phyloP scores from a whole-genome alignment of 2,329 filamentous ascomycete genomes.

The Aspergillus sp. region DNA sequence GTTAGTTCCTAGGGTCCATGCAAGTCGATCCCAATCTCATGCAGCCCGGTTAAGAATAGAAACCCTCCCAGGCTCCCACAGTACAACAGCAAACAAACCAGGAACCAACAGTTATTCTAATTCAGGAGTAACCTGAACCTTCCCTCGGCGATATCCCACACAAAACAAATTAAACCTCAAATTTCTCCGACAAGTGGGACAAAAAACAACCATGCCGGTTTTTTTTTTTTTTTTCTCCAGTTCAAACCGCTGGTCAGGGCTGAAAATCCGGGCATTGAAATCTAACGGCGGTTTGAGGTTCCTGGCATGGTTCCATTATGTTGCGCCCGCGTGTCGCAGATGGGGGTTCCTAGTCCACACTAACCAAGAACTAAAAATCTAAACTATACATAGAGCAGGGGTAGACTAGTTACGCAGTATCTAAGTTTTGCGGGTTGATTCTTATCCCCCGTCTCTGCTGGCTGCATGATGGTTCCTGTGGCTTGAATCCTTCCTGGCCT shows the following conservation, averaged over 20 bases:
- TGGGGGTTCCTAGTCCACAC: background rate
- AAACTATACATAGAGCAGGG: too few relatives aligned
- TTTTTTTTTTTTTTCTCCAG: too few relatives aligned
- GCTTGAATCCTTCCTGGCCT: background rate
- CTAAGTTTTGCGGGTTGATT: too few relatives aligned
- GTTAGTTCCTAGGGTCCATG: too few relatives aligned
- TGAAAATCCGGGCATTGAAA: slow-evolving; percentile 1
- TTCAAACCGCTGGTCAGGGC: slow-evolving; percentile 8
- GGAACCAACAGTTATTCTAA: background rate
- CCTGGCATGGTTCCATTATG: background rate
- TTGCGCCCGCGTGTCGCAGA: slow-evolving; percentile 10
- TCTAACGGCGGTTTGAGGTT: slow-evolving; percentile 5
- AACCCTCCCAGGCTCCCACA: background rate
- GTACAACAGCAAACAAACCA: background rate
- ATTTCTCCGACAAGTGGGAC: background rate
- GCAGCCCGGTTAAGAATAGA: background rate
- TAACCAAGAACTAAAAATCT: background rate
- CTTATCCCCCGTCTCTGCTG: too few relatives aligned
- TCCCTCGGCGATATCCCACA: background rate
- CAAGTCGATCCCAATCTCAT: background rate
- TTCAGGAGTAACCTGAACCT: background rate
- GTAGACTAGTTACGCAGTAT: too few relatives aligned
- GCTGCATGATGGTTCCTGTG: too few relatives aligned
- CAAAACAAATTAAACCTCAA: background rate
- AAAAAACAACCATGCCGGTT: background rate